A percentile compares a stretch with the other conserved stretches of the same genome.
Evolutionary conservation across 1,139 yeast species (phyloP).

Genomic region (Candida pseudoviswanathii): DNA sequence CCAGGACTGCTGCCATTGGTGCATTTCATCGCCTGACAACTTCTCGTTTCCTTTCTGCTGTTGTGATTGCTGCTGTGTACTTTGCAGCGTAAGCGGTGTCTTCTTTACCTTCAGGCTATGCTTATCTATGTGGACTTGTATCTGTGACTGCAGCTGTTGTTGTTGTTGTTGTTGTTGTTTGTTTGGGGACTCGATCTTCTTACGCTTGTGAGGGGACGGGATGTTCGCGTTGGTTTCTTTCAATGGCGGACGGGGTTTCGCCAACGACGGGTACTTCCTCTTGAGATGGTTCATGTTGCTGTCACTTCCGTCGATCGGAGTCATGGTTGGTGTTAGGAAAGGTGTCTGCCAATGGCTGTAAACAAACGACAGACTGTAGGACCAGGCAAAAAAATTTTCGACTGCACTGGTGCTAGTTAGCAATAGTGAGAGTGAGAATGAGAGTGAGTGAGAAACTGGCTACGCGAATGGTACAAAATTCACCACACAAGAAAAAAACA

Average conservation of each 20-base stretch:
- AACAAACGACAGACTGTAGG: background rate
- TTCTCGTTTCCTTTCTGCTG: conserved; percentile 20
- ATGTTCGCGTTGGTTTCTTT: conserved; percentile 46
- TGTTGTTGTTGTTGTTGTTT: conserved; percentile 9
- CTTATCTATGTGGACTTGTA: background rate
- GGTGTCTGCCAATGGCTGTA: background rate
- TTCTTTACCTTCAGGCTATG: conserved; percentile 7
- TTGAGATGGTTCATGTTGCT: conserved; percentile 9
- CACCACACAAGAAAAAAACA: background rate
- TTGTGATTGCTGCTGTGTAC: conserved; percentile 12
- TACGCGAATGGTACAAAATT: conserved; percentile 5
- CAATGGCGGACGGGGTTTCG: conserved; percentile 38
- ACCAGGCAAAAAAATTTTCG: background rate
- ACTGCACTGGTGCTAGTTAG: background rate
- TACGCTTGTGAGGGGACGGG: conserved; percentile 33
- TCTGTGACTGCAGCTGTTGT: conserved; percentile 8
- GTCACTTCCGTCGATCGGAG: background rate
- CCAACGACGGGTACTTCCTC: conserved; percentile 17
- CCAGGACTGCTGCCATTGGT: conserved; percentile 85
- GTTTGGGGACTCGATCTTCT: conserved; percentile 3
- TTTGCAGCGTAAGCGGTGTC: conserved; percentile 2
- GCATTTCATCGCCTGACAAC: conserved; percentile 53
- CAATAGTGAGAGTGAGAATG: background rate
- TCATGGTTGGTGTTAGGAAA: background rate
- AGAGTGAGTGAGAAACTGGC: background rate